phyloP scores from a whole-genome alignment of 257 asterid genomes.

The Solanum tarijense region DNA sequence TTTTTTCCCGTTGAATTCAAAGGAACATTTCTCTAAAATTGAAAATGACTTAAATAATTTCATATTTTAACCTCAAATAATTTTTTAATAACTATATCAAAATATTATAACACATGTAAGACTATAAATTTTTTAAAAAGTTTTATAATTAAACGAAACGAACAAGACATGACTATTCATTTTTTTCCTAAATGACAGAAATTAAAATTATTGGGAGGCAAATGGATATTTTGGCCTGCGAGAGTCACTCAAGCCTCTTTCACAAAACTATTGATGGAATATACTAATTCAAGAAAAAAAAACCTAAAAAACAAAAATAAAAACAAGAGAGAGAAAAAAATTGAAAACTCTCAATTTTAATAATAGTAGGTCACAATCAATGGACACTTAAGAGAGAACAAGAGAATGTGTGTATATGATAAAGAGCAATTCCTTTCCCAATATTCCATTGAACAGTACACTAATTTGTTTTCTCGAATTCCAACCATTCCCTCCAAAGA shows the following conservation, averaged over 20 bases:
- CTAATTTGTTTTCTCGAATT: slow-evolving; percentile 28
- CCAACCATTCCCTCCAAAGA: slow-evolving; percentile 32
- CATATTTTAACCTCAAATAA: background rate
- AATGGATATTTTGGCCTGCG: background rate
- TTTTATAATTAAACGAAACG: background rate
- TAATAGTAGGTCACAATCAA: background rate
- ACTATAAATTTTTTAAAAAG: background rate
- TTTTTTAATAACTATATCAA: background rate
- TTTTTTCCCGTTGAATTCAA: background rate
- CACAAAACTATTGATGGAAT: background rate
- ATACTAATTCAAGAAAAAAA: background rate
- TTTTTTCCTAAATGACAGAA: background rate
- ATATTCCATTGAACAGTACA: slow-evolving; percentile 31
- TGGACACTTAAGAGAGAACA: background rate
- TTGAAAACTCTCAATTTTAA: background rate
- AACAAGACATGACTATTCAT: too few relatives aligned
- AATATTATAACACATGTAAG: background rate
- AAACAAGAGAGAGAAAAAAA: background rate
- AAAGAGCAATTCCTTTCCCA: slow-evolving; percentile 9
- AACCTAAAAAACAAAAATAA: background rate
- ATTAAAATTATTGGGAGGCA: background rate
- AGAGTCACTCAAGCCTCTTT: slow-evolving; percentile 3
- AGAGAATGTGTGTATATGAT: background rate
- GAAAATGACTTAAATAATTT: background rate
- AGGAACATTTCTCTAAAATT: background rate